These are phyloP conservation scores for Eimeria brunetti DNA, from an alignment of 169 alveolate genomes.

Conservation along the genomic window DNA sequence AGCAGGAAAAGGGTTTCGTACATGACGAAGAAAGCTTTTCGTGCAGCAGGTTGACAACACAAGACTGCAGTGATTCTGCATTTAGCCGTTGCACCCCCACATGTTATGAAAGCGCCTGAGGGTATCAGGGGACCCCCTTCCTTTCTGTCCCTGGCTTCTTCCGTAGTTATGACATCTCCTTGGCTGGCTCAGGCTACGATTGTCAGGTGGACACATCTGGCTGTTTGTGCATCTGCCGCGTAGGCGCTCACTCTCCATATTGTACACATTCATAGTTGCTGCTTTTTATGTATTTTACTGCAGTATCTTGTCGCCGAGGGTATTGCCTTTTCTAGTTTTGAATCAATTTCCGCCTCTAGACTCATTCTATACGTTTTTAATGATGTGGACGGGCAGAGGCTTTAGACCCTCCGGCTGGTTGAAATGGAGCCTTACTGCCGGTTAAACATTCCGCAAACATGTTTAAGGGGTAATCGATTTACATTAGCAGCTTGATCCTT, in stretches of 20 bases:
- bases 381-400: not conserved
- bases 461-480: not conserved
- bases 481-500: not conserved
- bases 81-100: slow-evolving; percentile 65
- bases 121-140: not conserved
- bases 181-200: not conserved
- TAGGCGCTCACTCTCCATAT: not conserved
- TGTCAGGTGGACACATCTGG: not conserved
- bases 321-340: not conserved
- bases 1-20: not conserved
- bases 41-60: slow-evolving; percentile 61
- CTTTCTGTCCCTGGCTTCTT: not conserved
- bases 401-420: not conserved
- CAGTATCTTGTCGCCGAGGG: not conserved
- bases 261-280: not conserved
- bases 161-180: not conserved
- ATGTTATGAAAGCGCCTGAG: slow-evolving; percentile 17
- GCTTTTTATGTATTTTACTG: slow-evolving; percentile 37
- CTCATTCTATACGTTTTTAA: not conserved
- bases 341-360: not conserved
- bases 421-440: not conserved
- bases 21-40: slow-evolving; percentile 62
- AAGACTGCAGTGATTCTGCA: slow-evolving; percentile 49
- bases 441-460: not conserved
- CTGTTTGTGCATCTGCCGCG: not conserved